Conservation (phyloP, 2,329 filamentous ascomycete genomes). For the Curvularia hawaiiensis region DNA sequence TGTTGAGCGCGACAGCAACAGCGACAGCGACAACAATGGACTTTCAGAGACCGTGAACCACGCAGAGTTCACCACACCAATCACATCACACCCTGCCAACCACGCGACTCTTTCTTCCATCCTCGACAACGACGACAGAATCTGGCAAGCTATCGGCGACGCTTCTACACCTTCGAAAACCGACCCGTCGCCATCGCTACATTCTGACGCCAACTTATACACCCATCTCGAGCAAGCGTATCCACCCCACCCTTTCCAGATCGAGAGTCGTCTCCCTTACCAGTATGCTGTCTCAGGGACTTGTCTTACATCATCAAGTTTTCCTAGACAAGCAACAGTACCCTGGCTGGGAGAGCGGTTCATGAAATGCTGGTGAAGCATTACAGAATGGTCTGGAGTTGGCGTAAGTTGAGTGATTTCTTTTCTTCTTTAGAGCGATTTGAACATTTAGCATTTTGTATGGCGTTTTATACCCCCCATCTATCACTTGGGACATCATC, state of each 20-base stretch:
- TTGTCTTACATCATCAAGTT: background rate
- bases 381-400: background rate
- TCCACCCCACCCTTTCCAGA: background rate
- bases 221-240: background rate
- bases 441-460: background rate
- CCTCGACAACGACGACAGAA: background rate
- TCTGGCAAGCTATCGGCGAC: background rate
- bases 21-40: background rate
- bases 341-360: background rate
- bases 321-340: background rate
- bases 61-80: background rate
- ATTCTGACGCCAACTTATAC: background rate
- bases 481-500: background rate
- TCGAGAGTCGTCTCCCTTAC: background rate
- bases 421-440: background rate
- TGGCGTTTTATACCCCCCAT: background rate
- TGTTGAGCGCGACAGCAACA: background rate
- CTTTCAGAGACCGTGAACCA: background rate
- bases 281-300: background rate
- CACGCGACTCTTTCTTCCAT: background rate
- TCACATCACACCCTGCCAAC: no score
- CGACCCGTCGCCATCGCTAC: background rate
- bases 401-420: background rate
- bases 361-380: no score
- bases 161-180: background rate